Evolutionary conservation across 1,284 basidiomycete genomes (phyloP).

Genomic region (Trichosporon sp.): DNA sequence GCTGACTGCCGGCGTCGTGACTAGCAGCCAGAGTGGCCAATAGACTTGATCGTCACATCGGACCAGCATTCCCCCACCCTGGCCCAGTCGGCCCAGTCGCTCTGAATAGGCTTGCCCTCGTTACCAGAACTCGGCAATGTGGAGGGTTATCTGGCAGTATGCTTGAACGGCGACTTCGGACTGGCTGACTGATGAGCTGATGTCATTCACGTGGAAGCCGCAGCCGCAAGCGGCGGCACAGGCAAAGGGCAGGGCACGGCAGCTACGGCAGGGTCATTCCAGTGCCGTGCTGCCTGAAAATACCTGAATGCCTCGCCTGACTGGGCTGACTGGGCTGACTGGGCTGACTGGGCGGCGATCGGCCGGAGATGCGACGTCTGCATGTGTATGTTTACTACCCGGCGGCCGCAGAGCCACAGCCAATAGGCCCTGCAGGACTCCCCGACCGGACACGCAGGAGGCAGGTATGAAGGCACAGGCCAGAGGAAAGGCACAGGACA

Average conservation of each 20-base stretch:
- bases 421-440: neutral
- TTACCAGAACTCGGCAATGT: neutral
- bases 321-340: too few relatives aligned
- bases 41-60: neutral
- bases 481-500: too few relatives aligned
- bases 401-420: neutral
- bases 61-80: neutral
- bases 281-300: too few relatives aligned
- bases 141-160: neutral
- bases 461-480: too few relatives aligned
- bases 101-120: too few relatives aligned
- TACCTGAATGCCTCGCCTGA: too few relatives aligned
- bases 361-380: neutral
- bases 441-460: neutral
- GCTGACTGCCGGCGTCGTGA: neutral
- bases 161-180: neutral
- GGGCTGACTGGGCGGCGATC: neutral
- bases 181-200: neutral
- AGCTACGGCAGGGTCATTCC: too few relatives aligned
- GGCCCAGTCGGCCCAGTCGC: too few relatives aligned
- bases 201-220: neutral
- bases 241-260: neutral
- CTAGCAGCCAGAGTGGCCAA: neutral
- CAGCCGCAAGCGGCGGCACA: too few relatives aligned
- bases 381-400: neutral